Percentiles rank a stretch among this genome's conserved stretches.
Evolutionary conservation across 208 protist genomes (phyloP).

Genomic region (Acanthamoeba triangularis): DNA sequence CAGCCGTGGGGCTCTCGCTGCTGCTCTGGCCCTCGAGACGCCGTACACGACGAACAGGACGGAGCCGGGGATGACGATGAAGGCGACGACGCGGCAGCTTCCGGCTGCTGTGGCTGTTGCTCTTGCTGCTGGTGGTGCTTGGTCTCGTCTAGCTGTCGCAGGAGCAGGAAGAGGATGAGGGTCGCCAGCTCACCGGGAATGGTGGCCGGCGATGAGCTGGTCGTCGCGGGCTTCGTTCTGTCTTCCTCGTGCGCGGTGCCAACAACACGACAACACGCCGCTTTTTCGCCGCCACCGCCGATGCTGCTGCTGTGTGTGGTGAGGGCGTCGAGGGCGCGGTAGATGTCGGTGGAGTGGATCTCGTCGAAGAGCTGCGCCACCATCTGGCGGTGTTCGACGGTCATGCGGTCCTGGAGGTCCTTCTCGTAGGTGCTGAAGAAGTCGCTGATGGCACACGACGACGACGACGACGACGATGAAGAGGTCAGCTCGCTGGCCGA

Average conservation of each 20-base stretch:
- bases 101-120: not conserved
- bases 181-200: slow-evolving; percentile 11
- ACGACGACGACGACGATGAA: not conserved
- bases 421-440: slow-evolving; percentile 37
- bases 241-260: not conserved
- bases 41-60: not conserved
- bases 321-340: not conserved
- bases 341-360: slow-evolving; percentile 9
- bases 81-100: not conserved
- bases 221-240: not conserved
- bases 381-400: not conserved
- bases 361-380: not conserved
- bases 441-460: not conserved
- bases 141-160: not conserved
- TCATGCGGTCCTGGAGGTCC: slow-evolving; percentile 14
- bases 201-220: not conserved
- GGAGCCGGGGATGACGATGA: not conserved
- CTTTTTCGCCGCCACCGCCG: not conserved
- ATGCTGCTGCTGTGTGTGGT: not conserved
- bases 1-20: not conserved
- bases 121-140: not conserved
- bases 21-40: not conserved
- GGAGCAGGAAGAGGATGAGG: slow-evolving; percentile 12
- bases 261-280: not conserved
- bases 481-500: not conserved